phyloP scores from a whole-genome alignment of 2,329 filamentous ascomycete species.

The Ophiostoma himal-ulmi region DNA sequence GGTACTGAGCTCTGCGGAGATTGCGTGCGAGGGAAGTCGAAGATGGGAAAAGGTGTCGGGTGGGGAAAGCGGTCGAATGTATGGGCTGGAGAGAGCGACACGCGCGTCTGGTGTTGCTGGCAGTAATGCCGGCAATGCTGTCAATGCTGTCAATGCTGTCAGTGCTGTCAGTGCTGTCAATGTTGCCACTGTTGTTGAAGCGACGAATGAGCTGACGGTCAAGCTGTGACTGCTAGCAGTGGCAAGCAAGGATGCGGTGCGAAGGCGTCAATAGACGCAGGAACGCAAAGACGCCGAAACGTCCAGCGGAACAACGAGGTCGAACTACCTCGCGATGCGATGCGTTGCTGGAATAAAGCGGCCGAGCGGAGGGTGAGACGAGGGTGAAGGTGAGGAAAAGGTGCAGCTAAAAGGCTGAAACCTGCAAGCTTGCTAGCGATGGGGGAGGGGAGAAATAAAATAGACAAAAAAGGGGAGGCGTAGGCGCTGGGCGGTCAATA shows the following conservation, averaged over 20 bases:
- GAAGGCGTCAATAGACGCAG: neutral
- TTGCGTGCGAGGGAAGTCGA: neutral
- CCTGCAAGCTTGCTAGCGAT: slow-evolving; percentile 22
- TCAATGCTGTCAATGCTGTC: neutral
- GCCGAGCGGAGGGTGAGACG: slow-evolving; percentile 10
- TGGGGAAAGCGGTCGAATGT: neutral
- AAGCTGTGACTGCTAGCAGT: neutral
- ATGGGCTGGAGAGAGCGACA: neutral
- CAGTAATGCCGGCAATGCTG: neutral
- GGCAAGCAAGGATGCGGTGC: slow-evolving; percentile 3
- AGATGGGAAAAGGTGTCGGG: neutral
- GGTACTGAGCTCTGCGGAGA: neutral
- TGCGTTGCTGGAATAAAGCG: slow-evolving; percentile 14
- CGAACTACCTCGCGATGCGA: neutral
- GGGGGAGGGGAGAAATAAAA: slow-evolving; percentile 12
- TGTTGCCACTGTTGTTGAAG: neutral
- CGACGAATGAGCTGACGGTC: neutral
- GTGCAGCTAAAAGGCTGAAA: slow-evolving; percentile 21
- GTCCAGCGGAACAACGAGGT: slow-evolving; percentile 11
- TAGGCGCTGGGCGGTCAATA: slow-evolving; percentile 13
- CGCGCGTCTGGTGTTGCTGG: neutral
- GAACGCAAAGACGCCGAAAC: slow-evolving; percentile 9
- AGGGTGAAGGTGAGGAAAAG: slow-evolving; percentile 8
- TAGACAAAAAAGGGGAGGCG: slow-evolving; percentile 18
- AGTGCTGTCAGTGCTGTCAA: neutral